A percentile compares a stretch with the other conserved stretches of the same genome.
Evolutionary conservation across 2,329 filamentous ascomycete genomes (phyloP).

Genomic region (Leptodontidium sp.): DNA sequence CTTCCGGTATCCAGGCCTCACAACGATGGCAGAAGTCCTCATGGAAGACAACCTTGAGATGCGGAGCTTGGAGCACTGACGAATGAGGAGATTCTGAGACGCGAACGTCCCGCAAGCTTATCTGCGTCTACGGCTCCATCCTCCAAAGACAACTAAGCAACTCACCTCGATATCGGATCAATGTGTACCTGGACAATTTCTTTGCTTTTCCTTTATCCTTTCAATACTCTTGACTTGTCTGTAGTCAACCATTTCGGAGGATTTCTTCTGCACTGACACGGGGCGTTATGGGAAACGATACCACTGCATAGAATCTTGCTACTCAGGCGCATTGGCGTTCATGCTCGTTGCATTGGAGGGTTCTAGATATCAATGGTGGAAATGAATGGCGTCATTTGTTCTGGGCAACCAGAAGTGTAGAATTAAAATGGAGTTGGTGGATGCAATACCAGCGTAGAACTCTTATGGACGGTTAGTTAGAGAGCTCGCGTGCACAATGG

Average conservation of each 20-base stretch:
- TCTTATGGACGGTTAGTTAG: neutral
- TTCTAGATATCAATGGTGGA: neutral
- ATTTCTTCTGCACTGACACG: neutral
- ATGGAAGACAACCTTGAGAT: neutral
- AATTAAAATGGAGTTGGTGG: no score
- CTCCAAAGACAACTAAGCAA: neutral
- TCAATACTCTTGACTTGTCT: neutral
- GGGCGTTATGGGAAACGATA: slow-evolving; percentile 14
- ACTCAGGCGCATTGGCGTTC: neutral
- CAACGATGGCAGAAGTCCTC: neutral
- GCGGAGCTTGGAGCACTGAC: neutral
- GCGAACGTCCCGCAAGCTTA: neutral
- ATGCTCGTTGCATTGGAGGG: neutral
- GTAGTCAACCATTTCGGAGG: neutral
- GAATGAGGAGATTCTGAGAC: no score
- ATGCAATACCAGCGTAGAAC: neutral
- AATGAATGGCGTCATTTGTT: neutral
- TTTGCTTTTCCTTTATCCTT: neutral
- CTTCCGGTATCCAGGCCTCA: neutral
- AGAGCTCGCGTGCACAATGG: neutral
- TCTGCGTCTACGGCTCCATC: neutral
- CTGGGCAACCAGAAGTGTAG: neutral
- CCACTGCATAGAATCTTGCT: neutral
- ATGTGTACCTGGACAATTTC: neutral
- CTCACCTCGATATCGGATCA: neutral